A percentile compares a stretch with the other conserved stretches of the same genome.
These are phyloP conservation scores for Platanthera zijinensis DNA, from an alignment of 106 monocot genomes.

Conservation along the genomic window DNA sequence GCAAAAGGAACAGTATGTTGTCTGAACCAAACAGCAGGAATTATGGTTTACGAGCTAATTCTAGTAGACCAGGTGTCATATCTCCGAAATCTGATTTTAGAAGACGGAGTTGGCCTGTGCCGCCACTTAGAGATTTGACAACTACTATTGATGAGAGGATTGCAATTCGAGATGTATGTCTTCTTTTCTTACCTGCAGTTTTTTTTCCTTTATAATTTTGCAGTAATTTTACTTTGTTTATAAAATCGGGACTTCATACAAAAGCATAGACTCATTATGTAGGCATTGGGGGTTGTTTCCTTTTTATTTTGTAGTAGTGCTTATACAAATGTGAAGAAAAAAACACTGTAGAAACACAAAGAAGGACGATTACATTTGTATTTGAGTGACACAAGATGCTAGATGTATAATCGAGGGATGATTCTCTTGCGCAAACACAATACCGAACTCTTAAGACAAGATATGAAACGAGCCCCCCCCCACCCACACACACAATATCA, in stretches of 20 bases:
- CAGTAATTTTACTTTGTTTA: background rate
- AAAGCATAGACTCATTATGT: background rate
- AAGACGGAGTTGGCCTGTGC: conserved; percentile 28
- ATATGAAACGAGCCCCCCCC: too few species aligned
- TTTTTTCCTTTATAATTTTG: background rate
- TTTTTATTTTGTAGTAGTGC: background rate
- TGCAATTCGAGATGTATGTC: conserved; percentile 20
- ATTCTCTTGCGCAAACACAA: too few species aligned
- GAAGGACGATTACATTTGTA: too few species aligned
- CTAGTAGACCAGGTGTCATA: conserved; percentile 22
- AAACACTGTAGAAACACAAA: too few species aligned
- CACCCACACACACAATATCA: too few species aligned
- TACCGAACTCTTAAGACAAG: too few species aligned
- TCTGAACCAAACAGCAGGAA: conserved; percentile 15
- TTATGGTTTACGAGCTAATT: conserved; percentile 17
- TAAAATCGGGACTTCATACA: background rate
- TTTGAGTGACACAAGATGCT: too few species aligned
- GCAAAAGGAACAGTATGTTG: conserved; percentile 24
- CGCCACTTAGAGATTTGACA: conserved; percentile 28
- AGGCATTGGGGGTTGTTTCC: background rate
- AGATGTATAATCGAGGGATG: too few species aligned
- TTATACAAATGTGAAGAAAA: too few species aligned
- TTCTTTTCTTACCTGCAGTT: conserved; percentile 13
- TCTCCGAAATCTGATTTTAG: conserved; percentile 31
- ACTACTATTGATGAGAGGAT: conserved; percentile 33